Evolutionary conservation across 306 rosid genomes (phyloP), one percentile per base, ranked within the genome.

Genomic region (Cicer pinnatifidum): DNA sequence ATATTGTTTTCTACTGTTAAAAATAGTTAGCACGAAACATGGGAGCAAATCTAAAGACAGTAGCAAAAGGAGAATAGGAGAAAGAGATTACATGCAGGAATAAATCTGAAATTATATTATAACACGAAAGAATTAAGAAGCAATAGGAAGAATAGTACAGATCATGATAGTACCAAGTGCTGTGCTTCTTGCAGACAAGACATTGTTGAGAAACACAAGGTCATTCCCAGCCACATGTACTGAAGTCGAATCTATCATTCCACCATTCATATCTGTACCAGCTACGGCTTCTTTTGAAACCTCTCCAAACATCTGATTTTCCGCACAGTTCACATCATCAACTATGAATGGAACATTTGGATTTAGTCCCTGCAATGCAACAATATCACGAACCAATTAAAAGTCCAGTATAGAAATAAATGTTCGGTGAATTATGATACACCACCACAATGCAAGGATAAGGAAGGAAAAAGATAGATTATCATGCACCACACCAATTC

Each of bases 311-410:
- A 66, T 74, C 78, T 80, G 82, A 70, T 57, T 81, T 72, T 79
- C 83, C 33, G 81, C 70, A 78, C 17, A 56, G 78, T 72, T 90
- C 62, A 69, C 80, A 43, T 45, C 84, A 72, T 80, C 84, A 62
- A 71, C 82, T 47, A 63, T 73, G 8, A 68, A 71, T 61, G 85
- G 76, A 86, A 71, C 81, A 37, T 82, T 77, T 75, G 80, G 78
- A 81, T 72, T 73, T 43, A 78, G 69, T 69, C 82, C 88, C 89
- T 85, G 77, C 79, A 80, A 61, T 66, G 5, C 65, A 59, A 59
- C 65, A 76, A 57, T 78, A 69, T 66, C 78, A 64, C 37, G 61
- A 80, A 80, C 75, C 63, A 35, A 59, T 60, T 64, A 82, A 82
- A 13, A 3, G 68, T n/a, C 37, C 11, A 10, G 16, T 23, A 62